Evolutionary conservation across 2,329 filamentous ascomycete species (phyloP), one percentile per base, ranked within the genome.

Genomic region (Penicillium sp.): DNA sequence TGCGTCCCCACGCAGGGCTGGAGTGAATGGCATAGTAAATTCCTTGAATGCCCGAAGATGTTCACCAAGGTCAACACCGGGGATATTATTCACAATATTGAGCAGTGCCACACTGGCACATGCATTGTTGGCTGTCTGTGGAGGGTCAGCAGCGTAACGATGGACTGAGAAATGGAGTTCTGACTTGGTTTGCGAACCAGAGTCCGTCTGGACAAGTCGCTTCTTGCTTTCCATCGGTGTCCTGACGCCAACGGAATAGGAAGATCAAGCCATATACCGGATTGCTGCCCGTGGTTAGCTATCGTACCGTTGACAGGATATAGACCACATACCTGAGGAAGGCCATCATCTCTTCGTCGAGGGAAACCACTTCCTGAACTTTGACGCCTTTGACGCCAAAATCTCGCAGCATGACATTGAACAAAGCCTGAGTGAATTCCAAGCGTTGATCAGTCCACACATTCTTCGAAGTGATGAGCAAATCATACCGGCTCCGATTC

Each of bases 181-280:
- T 18, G 68, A 90, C 88, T 76, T 96, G 93, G 66, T 97, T 97
- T 27, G 92, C 92, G 71, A 97, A 97, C 93, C 94, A 99, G 16
- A 97, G 78, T 29, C 84, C 77, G 3, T 83, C 76, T 0, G 86
- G 86, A 58, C 83, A 87, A 57, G 70, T 79, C 42, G 75, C 77
- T 57, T 82, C 78, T 52, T 79, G 75, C 65, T 76, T 83, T 61
- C 71, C 70, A 5, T 74, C 69, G 51, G 84, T 80, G n/a, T 81
- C 79, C 31, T 83, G 82, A 29, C 83, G 80, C 62, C 85, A 96
- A 54, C 88, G 84, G 65, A 91, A 96, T 1, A 96, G 82, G 59
- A 97, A 94, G 46, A 99, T 88, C n/a, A 97, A 76, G 3, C 93
- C 93, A 64, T 90, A 86, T 2, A 94, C 81, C 1, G 89, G 89